A percentile compares a stretch with the other conserved stretches of the same genome.
These are phyloP conservation scores for Auxenochlorella pyrenoidosa DNA, from an alignment of 139 green algal genomes.

Conservation along the genomic window DNA sequence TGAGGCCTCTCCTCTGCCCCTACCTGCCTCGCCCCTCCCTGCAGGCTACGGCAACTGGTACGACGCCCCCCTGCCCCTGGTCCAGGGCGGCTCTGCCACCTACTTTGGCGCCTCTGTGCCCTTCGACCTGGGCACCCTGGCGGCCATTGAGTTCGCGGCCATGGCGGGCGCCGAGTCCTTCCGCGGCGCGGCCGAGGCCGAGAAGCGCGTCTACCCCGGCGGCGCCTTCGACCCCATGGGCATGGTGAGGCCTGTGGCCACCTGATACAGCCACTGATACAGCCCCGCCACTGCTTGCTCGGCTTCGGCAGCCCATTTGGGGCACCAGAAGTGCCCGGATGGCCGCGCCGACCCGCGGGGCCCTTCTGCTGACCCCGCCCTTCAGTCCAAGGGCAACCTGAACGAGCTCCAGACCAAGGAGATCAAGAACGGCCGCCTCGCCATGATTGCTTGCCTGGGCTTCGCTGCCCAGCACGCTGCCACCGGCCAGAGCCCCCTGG, in stretches of 20 bases:
- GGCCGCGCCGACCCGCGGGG: background rate
- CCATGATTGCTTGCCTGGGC: conserved; percentile 76
- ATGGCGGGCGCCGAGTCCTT: conserved; percentile 66
- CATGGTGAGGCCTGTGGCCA: conserved; percentile 37
- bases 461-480: conserved; percentile 85
- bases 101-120: conserved; percentile 83
- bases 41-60: conserved; percentile 70
- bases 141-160: conserved; percentile 62
- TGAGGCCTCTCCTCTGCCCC: too few relatives aligned
- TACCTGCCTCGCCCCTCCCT: too few relatives aligned
- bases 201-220: conserved; percentile 84
- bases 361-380: background rate
- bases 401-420: conserved; percentile 87
- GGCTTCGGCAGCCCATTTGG: background rate
- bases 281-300: too few relatives aligned
- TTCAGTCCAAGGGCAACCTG: conserved; percentile 20
- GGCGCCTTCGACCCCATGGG: conserved; percentile 91
- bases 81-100: conserved; percentile 77
- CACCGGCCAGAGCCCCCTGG: conserved; percentile 74
- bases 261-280: too few relatives aligned
- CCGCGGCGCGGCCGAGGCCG: conserved; percentile 69
- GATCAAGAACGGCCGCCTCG: conserved; percentile 93
- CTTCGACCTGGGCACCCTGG: conserved; percentile 83
- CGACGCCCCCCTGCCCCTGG: conserved; percentile 77
- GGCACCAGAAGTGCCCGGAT: too few relatives aligned